Evolutionary conservation across 78 protist species (phyloP).

Genomic region (Dictyostelium discoideum): dicty_2.7 NC_007088.5:3337501-3338000

Average conservation of each 20-base stretch:
- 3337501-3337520: not conserved
- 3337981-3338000: too few relatives aligned
- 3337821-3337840: too few relatives aligned
- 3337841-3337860: too few relatives aligned
- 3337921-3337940: not conserved
- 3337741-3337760: not conserved
- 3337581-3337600: not conserved
- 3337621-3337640: not conserved
- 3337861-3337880: not conserved
- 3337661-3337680: not conserved
- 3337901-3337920: not conserved
- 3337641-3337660: not conserved
- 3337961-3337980: not conserved
- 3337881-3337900: not conserved
- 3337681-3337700: not conserved
- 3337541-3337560: conserved; percentile 14
- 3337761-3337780: not conserved
- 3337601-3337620: not conserved
- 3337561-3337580: conserved; percentile 15
- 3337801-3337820: not conserved
- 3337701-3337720: not conserved
- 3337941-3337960: not conserved
- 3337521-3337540: not conserved
- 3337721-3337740: not conserved
- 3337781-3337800: not conserved